phyloP scores from a whole-genome alignment of 768 basidiomycete species.

The Mycena amicta region DNA sequence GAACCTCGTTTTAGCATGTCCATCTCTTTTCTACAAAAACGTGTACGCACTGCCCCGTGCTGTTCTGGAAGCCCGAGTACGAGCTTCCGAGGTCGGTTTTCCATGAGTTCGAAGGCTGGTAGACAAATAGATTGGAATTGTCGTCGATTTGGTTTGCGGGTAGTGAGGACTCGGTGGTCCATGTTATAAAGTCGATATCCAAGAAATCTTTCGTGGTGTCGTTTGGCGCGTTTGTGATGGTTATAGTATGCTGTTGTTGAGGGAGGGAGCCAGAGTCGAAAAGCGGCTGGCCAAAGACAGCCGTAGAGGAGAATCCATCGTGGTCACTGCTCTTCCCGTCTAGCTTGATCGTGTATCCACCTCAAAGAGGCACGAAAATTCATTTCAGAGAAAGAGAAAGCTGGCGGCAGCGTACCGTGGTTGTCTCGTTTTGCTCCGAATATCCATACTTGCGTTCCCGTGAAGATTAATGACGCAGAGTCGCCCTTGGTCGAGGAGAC shows the following conservation, averaged over 20 bases:
- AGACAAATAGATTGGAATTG: constrained; percentile 32
- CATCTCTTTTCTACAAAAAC: background rate
- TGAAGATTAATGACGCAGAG: constrained; percentile 35
- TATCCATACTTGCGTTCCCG: constrained; percentile 39
- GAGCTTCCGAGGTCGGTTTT: constrained; percentile 19
- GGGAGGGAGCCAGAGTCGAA: constrained; percentile 31
- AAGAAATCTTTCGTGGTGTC: constrained; percentile 17
- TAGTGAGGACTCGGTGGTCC: background rate
- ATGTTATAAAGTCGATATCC: constrained; percentile 39
- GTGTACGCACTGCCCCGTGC: constrained; percentile 34
- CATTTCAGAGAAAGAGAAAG: background rate
- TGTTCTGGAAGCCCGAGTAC: constrained; percentile 30
- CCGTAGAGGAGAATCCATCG: constrained; percentile 22
- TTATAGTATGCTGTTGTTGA: constrained; percentile 33
- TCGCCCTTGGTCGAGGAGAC: constrained; percentile 33
- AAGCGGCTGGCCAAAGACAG: constrained; percentile 32
- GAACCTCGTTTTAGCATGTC: background rate
- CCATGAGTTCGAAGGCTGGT: constrained; percentile 31
- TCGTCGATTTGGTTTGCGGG: constrained; percentile 31
- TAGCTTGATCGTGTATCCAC: constrained; percentile 32
- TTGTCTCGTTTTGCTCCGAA: constrained; percentile 39
- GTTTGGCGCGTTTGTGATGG: constrained; percentile 22
- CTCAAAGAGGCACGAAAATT: background rate
- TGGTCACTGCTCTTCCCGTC: constrained; percentile 27
- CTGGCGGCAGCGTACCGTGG: constrained; percentile 30